Percentiles rank a stretch among this genome's conserved stretches.
These are phyloP conservation scores for Linderniella brevidens DNA, from an alignment of 257 asterid genomes.

Conservation along the genomic window DNA sequence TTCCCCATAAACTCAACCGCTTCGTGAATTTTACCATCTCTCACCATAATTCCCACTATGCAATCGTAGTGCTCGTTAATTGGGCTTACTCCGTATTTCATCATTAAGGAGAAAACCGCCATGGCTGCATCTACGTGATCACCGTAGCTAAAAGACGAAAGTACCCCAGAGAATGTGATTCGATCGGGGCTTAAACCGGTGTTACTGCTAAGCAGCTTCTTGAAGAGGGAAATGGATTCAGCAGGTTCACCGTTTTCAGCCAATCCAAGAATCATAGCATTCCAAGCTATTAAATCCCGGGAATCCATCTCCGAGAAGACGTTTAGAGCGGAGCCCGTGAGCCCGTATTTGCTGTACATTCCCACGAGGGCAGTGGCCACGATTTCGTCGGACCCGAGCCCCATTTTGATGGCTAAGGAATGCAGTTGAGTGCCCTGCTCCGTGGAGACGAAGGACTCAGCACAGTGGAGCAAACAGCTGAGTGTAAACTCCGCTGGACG, in stretches of 20 bases:
- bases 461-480: constrained; percentile 32
- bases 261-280: constrained; percentile 39
- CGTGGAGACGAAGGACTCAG: constrained; percentile 22
- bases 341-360: constrained; percentile 36
- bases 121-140: constrained; percentile 35
- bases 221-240: constrained; percentile 29
- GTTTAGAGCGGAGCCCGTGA: constrained; percentile 20
- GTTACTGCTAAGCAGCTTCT: constrained; percentile 24
- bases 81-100: constrained; percentile 28
- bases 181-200: constrained; percentile 30
- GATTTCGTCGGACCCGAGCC: constrained; percentile 35
- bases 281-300: constrained; percentile 55
- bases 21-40: constrained; percentile 31
- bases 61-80: constrained; percentile 31
- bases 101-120: constrained; percentile 33
- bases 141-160: constrained; percentile 43
- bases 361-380: constrained; percentile 48
- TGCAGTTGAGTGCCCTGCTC: constrained; percentile 49
- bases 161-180: constrained; percentile 32
- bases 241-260: constrained; percentile 33
- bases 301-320: constrained; percentile 20
- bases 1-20: constrained; percentile 24
- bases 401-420: constrained; percentile 42
- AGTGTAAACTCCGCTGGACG: constrained; percentile 50
- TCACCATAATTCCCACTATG: constrained; percentile 29